Evolutionary conservation across 441 rosid genomes (phyloP).

Genomic region (Biscutella laevigata): DNA sequence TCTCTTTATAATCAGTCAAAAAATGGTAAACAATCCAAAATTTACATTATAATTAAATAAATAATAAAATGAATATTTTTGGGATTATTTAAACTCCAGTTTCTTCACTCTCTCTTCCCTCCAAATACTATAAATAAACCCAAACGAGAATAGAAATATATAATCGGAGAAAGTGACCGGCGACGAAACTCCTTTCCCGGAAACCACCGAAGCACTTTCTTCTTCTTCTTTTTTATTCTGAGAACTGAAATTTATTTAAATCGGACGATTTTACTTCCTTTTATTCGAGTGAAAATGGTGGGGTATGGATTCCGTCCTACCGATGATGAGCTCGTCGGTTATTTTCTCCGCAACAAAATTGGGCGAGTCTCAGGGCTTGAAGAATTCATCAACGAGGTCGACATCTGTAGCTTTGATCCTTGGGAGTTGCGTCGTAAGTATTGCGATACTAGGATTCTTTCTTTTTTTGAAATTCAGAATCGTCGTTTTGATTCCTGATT

Average conservation of each 20-base stretch:
- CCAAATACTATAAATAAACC: slow-evolving; percentile 4
- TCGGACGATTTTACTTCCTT: background rate
- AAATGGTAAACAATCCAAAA: too few relatives aligned
- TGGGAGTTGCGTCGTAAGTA: slow-evolving; percentile 40
- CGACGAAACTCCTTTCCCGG: background rate
- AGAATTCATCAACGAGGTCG: background rate
- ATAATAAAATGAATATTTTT: background rate
- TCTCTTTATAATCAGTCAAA: too few relatives aligned
- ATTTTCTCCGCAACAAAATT: slow-evolving; percentile 6
- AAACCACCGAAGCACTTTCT: background rate
- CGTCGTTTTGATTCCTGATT: too few relatives aligned
- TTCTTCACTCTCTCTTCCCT: background rate
- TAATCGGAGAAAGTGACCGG: slow-evolving; percentile 8
- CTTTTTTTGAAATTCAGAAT: background rate
- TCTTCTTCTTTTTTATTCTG: too few relatives aligned
- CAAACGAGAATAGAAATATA: background rate
- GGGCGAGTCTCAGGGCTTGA: too few relatives aligned
- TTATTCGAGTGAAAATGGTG: background rate
- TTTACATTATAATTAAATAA: background rate
- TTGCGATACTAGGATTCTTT: too few relatives aligned
- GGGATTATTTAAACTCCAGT: background rate
- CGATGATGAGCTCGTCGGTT: slow-evolving; percentile 23
- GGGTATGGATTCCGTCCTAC: slow-evolving; percentile 23
- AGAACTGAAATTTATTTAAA: background rate
- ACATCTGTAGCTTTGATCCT: slow-evolving; percentile 40